These are phyloP conservation scores for sorghum (Sorghum bicolor) DNA, from an alignment of 176 grass and related monocot genomes.

Conservation along the genomic window DNA sequence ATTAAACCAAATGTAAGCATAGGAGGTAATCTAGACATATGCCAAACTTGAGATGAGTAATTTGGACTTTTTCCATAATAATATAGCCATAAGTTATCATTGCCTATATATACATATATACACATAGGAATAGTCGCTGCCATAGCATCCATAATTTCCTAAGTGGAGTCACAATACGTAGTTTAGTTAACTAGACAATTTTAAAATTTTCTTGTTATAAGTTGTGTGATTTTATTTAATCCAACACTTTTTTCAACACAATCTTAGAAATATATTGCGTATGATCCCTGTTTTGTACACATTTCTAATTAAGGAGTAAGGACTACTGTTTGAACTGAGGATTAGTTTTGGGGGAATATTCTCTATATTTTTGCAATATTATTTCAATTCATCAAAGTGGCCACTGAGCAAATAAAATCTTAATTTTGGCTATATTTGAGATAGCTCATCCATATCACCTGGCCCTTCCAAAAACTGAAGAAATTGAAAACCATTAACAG, in stretches of 20 bases:
- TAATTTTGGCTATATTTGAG: not conserved
- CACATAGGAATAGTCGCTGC: not conserved
- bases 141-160: not conserved
- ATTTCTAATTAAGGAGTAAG: too few relatives aligned
- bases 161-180: not conserved
- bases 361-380: not conserved
- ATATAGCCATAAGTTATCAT: not conserved
- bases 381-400: not conserved
- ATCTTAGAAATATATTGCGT: not conserved
- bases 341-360: not conserved
- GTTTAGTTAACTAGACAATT: too few relatives aligned
- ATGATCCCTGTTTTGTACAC: not conserved
- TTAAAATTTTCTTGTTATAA: not conserved
- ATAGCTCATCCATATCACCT: not conserved
- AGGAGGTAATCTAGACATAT: too few relatives aligned
- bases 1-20: too few relatives aligned
- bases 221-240: not conserved
- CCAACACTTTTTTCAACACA: not conserved
- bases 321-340: not conserved
- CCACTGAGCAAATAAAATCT: not conserved
- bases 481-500: not conserved
- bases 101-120: not conserved
- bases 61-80: too few relatives aligned
- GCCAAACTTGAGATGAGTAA: too few relatives aligned
- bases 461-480: not conserved